phyloP scores from a whole-genome alignment of 805 yeast genomes.

The Candida piceae region DNA sequence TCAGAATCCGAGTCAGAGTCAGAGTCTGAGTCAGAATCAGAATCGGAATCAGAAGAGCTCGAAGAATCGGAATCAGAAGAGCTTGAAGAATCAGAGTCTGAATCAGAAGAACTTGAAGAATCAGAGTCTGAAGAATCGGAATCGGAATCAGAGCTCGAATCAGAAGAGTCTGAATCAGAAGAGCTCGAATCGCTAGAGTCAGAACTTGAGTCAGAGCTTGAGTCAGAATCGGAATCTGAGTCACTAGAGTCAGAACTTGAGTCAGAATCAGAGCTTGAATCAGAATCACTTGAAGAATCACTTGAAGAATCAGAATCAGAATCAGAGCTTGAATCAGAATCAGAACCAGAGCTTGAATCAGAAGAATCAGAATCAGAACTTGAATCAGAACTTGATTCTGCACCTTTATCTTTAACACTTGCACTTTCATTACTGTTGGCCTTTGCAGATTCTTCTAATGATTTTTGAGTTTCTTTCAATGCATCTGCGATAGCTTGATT shows the following conservation, averaged over 20 bases:
- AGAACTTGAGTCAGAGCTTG: neutral
- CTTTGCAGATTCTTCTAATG: neutral
- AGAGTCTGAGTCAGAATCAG: neutral
- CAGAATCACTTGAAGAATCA: neutral
- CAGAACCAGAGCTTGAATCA: neutral
- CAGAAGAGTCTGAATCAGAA: no score
- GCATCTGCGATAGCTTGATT: constrained; percentile 16
- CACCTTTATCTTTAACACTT: neutral
- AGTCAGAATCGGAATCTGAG: neutral
- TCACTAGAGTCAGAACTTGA: neutral
- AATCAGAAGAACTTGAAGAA: neutral
- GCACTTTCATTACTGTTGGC: neutral
- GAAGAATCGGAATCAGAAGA: neutral
- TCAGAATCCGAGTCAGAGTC: neutral
- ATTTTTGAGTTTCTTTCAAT: constrained; percentile 9
- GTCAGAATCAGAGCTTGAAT: neutral
- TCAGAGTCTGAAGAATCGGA: neutral
- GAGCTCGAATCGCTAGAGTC: no score
- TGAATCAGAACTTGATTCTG: constrained; percentile 1
- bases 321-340: neutral
- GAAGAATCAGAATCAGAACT: constrained; percentile 1
- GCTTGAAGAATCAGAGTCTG: neutral
- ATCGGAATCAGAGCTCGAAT: no score
- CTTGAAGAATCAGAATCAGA: neutral
- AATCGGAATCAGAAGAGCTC: no score